Conservation (phyloP, 768 basidiomycete species). For the Xerocomellus dryophilus region DNA sequence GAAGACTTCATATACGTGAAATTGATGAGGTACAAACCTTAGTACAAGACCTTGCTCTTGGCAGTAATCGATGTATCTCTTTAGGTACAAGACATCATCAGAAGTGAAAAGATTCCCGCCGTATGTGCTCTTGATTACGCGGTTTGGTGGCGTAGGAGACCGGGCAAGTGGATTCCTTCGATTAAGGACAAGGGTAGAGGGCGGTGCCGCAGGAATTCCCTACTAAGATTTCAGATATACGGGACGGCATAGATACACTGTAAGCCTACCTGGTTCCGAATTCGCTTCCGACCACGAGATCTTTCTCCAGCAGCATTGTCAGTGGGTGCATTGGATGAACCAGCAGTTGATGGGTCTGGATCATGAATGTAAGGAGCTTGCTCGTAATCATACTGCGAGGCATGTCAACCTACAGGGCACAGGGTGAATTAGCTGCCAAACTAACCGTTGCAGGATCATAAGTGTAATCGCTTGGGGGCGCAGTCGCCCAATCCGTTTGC, state of each 20-base stretch:
- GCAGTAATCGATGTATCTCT: constrained; percentile 88
- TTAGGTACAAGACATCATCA: constrained; percentile 79
- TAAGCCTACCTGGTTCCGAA: constrained; percentile 50
- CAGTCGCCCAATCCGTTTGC: constrained; percentile 44
- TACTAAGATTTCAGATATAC: constrained; percentile 23
- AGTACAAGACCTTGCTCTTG: constrained; percentile 83
- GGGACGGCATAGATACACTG: neutral
- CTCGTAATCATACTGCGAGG: constrained; percentile 57
- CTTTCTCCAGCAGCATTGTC: constrained; percentile 38
- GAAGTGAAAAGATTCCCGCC: constrained; percentile 85
- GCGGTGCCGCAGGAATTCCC: constrained; percentile 63
- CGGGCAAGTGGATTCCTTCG: constrained; percentile 64
- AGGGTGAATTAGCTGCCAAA: constrained; percentile 2
- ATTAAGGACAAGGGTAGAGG: constrained; percentile 64
- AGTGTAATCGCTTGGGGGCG: constrained; percentile 44
- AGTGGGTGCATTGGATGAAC: constrained; percentile 35
- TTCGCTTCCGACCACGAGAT: constrained; percentile 67
- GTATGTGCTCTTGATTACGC: constrained; percentile 85
- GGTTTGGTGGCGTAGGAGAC: constrained; percentile 79
- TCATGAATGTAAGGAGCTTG: constrained; percentile 57
- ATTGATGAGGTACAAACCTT: constrained; percentile 44
- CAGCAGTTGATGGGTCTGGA: constrained; percentile 43
- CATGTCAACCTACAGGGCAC: constrained; percentile 5
- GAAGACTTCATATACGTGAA: constrained; percentile 26
- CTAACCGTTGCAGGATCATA: constrained; percentile 54